Conservation (phyloP, 202 grass and related monocot species). For the Panicum hallii region DNA sequence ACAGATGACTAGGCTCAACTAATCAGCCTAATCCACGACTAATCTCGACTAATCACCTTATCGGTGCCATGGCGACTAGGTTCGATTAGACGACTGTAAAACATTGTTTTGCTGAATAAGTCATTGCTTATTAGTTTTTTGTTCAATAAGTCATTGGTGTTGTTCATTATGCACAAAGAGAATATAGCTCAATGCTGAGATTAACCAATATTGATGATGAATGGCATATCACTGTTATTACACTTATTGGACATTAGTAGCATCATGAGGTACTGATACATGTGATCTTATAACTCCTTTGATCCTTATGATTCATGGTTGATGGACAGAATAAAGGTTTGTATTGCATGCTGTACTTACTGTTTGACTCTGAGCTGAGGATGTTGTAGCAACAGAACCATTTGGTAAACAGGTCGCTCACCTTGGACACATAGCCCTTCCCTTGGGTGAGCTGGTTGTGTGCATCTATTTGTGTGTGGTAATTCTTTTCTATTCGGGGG, state of each 20-base stretch:
- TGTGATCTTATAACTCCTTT: neutral
- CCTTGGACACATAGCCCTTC: neutral
- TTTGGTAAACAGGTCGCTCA: neutral
- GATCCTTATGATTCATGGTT: neutral
- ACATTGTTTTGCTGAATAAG: neutral
- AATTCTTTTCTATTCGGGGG: too few species aligned
- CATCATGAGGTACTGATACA: neutral
- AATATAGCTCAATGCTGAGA: constrained; percentile 7
- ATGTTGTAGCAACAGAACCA: neutral
- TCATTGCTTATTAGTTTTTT: neutral
- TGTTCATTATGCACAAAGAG: constrained; percentile 15
- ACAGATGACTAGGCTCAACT: too few species aligned
- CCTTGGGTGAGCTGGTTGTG: neutral
- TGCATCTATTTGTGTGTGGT: neutral
- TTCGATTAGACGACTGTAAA: too few species aligned
- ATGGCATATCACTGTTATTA: neutral
- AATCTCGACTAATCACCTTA: too few species aligned
- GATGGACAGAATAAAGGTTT: constrained; percentile 3
- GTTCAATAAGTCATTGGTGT: constrained; percentile 10
- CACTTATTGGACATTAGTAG: neutral
- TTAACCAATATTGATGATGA: neutral
- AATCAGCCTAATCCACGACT: too few species aligned
- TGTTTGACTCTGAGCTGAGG: neutral
- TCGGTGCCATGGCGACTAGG: too few species aligned
- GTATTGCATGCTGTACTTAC: neutral